Base-by-base conservation (phyloP, 805 yeast genomes). In the Kodamaea hsintzibuensis region DNA sequence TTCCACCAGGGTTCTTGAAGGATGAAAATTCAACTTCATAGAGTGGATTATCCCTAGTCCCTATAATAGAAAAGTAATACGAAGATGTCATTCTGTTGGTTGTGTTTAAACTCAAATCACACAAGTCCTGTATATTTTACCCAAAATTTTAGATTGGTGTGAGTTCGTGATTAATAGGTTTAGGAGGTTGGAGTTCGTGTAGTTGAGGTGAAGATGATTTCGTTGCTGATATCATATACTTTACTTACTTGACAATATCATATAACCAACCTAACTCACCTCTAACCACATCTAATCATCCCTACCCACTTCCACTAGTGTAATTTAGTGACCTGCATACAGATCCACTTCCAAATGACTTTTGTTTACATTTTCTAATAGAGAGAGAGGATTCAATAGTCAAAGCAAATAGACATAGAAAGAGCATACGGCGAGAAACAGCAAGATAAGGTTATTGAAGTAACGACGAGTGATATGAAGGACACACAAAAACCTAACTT, bases 11-110 rank as follows among this genome's bases (percentile, higher is more conserved):
- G 38, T 50, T 55, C 53, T 88, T 82, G 68, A 79, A 82, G 0
- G 95, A 82, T 1, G 93, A 89, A 52, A 92, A 86, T 64, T 91
- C 97, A 7, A 91, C 79, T 65, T 92, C 97, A 62, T 91, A 95
- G 1, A 95, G 65, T 0, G 98, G 97, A 57, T 82, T 82, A 67
- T 95, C 98, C 38, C 82, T 80, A 1, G 92, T 86, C 14, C 98
- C 98, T 42, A 95, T 82, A 47, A 95, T 86, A 3, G 96, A 88
- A 63, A 95, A 84, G 69, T 91, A 92, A 72, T 86, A 89, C 12
- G 53, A 50, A 85, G 88, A 84, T 60, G 57, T 67, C 53, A 42
- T 39, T 60, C 13, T 17, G 14, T 2, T 14, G 5, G 13, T 38
- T n/a, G 18, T 38, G 42, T n/a, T 38, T 7, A 14, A 38, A 10